A percentile compares a stretch with the other conserved stretches of the same genome.
Evolutionary conservation across 805 yeast genomes (phyloP).

Genomic region (Peterozyma xylosa): DNA sequence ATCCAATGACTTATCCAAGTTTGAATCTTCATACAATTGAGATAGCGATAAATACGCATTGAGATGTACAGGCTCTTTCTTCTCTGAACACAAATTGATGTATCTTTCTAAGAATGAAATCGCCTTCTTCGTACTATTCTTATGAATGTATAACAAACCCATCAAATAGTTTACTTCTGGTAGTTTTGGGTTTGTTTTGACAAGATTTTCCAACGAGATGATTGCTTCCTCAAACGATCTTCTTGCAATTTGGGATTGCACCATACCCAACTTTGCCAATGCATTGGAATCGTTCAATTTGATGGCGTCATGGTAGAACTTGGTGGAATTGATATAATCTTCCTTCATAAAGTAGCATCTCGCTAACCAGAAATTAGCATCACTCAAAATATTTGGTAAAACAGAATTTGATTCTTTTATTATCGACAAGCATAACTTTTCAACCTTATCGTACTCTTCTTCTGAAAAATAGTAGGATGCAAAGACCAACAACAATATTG

Average conservation of each 20-base stretch:
- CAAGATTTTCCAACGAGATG: constrained; percentile 71
- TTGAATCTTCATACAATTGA: constrained; percentile 59
- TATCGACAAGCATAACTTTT: constrained; percentile 35
- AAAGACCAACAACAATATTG: constrained; percentile 57
- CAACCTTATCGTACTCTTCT: constrained; percentile 49
- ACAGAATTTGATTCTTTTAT: not conserved
- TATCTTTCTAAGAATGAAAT: constrained; percentile 64
- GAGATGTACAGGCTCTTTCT: constrained; percentile 49
- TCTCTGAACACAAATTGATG: constrained; percentile 49
- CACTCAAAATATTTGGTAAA: constrained; percentile 36
- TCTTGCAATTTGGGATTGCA: constrained; percentile 74
- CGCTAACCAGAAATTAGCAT: constrained; percentile 79
- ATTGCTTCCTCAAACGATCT: constrained; percentile 77
- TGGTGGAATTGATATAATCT: constrained; percentile 66
- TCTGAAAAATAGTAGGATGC: constrained; percentile 69
- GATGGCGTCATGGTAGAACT: constrained; percentile 63
- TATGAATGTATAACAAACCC: constrained; percentile 61
- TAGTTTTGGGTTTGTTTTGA: constrained; percentile 58
- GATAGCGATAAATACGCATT: constrained; percentile 67
- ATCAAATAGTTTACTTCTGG: constrained; percentile 69
- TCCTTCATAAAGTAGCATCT: constrained; percentile 57
- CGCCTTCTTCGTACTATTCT: constrained; percentile 36
- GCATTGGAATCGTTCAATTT: constrained; percentile 57
- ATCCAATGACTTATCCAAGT: constrained; percentile 58
- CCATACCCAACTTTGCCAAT: constrained; percentile 74